Conservation (phyloP, 371 early-diverging fungal species). For the Mortierella sp. region DNA sequence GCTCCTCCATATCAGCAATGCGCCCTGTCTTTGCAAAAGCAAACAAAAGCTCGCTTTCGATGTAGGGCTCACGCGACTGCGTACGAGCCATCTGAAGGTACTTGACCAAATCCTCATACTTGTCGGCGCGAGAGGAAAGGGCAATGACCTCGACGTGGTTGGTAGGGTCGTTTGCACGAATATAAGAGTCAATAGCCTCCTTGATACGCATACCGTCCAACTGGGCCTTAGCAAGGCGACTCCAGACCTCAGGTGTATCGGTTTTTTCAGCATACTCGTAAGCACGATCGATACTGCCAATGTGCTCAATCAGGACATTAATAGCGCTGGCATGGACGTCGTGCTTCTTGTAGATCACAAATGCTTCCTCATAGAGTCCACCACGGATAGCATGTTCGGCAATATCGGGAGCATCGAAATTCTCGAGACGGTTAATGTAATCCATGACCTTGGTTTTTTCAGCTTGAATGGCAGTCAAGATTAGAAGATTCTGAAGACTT, state of each 20-base stretch:
- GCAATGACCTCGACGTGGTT: constrained; percentile 93
- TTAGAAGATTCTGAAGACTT: constrained; percentile 96
- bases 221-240: constrained; percentile 95
- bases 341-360: constrained; percentile 93
- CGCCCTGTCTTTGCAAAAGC: constrained; percentile 95
- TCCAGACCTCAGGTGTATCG: constrained; percentile 94
- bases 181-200: constrained; percentile 97
- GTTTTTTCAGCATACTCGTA: constrained; percentile 94
- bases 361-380: constrained; percentile 95
- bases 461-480: constrained; percentile 97
- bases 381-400: constrained; percentile 93
- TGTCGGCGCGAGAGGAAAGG: constrained; percentile 81
- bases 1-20: constrained; percentile 92
- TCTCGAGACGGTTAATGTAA: constrained; percentile 92
- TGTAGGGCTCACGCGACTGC: constrained; percentile 90
- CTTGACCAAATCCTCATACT: constrained; percentile 93
- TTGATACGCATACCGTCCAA: constrained; percentile 89
- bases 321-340: constrained; percentile 90
- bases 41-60: constrained; percentile 95
- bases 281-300: constrained; percentile 94
- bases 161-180: constrained; percentile 91
- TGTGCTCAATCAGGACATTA: constrained; percentile 91
- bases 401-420: constrained; percentile 96
- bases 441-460: constrained; percentile 94
- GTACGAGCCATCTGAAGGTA: constrained; percentile 95